Conservation (phyloP, 345 rosid genomes). For the Eucalyptus pauciflora region DNA sequence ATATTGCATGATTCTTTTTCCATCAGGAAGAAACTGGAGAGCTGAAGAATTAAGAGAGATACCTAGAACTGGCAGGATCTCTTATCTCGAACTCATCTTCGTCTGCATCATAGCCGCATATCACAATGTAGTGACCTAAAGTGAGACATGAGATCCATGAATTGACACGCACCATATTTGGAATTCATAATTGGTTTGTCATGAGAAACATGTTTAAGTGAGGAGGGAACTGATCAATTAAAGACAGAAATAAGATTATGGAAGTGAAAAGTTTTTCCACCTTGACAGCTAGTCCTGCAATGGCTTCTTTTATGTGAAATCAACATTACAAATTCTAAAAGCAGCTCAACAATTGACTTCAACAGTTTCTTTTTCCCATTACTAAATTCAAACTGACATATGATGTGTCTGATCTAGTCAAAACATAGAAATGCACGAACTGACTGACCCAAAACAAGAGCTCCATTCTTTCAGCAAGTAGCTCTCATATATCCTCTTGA, state of each 20-base stretch:
- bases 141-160: not conserved
- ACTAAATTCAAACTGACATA: not conserved
- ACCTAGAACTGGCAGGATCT: conserved; percentile 95
- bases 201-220: not conserved
- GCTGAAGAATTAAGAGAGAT: not conserved
- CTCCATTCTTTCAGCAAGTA: not conserved
- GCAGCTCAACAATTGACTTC: not conserved
- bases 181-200: not conserved
- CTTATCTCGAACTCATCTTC: conserved; percentile 89
- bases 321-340: not conserved
- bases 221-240: not conserved
- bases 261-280: not conserved
- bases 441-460: not conserved
- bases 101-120: conserved; percentile 74
- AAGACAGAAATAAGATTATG: not conserved
- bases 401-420: not conserved
- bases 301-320: not conserved
- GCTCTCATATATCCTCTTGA: not conserved
- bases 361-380: not conserved
- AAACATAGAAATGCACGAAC: not conserved
- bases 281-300: not conserved
- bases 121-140: conserved; percentile 83
- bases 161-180: not conserved
- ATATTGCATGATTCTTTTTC: not conserved
- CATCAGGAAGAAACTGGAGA: not conserved